Conservation (phyloP, 495 filamentous ascomycete genomes). For the Podospora bellae-mahoneyi region DNA sequence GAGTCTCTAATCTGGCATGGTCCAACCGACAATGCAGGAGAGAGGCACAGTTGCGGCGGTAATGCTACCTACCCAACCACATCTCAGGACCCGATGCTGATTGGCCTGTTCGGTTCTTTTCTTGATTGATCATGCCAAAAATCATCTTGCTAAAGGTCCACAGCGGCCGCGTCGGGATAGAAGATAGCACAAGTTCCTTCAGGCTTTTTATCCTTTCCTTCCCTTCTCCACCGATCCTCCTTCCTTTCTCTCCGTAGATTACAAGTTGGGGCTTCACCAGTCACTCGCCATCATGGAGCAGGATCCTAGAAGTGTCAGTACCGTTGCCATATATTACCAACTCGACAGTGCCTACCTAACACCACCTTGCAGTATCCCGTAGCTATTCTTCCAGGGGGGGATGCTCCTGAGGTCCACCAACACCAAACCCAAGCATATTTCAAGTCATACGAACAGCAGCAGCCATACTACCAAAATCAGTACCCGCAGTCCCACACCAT, state of each 20-base stretch:
- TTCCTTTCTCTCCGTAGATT: background rate
- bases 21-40: background rate
- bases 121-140: background rate
- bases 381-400: background rate
- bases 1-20: background rate
- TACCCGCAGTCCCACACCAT: background rate
- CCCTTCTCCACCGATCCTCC: background rate
- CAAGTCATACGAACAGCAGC: background rate
- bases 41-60: background rate
- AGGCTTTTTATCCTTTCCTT: background rate
- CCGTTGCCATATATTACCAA: background rate
- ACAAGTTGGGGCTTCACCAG: background rate
- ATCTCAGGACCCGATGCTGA: background rate
- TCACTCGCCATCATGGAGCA: background rate
- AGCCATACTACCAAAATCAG: background rate
- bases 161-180: background rate
- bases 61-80: background rate
- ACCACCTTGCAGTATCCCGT: background rate
- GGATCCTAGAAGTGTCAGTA: background rate
- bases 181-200: background rate
- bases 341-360: background rate
- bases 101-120: background rate
- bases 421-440: background rate
- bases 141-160: background rate
- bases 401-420: background rate